Evolutionary conservation across 352 stramenopile genomes (phyloP), one percentile per base, ranked within the genome.

Genomic region (Pythium brachiatum): DNA sequence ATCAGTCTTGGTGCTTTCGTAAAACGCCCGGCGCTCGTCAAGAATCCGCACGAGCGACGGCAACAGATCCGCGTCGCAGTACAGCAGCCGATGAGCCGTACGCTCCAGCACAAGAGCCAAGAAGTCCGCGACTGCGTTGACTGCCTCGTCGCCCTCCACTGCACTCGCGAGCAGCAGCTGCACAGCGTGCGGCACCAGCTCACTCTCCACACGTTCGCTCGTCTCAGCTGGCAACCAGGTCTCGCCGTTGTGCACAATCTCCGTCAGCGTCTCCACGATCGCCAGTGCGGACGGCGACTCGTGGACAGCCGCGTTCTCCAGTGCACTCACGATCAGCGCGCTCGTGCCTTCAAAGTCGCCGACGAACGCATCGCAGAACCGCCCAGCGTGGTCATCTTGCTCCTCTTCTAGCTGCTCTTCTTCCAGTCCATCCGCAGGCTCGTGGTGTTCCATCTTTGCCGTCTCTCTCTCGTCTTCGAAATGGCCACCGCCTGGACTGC

Each of bases 11-110:
- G 36, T 27, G n/a, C 76, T 78, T 1, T 75, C 50, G 59, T 91
- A 92, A 36, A 92, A 92, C 21, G 66, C 59, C 1, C 73, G 67
- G 46, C 87, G 74, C 0, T 81, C 77, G 25, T 93, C 84, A 5
- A 93, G 50, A 31, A 89, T 75, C 8, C 78, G 72, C 18, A 75
- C 56, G 11, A 92, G 68, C 50, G 74, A 81, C 31, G 66, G 72
- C 15, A 88, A 53, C 15, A 81, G 68, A 47, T 44, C 78, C 0
- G 64, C 51, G 23, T 89, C 79, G 11, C 77, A 77, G 2, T 65
- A 47, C 13, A 72, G 55, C 29, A 90, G 57, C 3, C 69, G 61
- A 9, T 32, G 32, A 4, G 74, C 69, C 7, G 72, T 60, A 15
- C 54, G 64, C 9, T 58, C 53, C 7, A 94, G 66, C 25, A 77